Evolutionary conservation across 345 rosid genomes (phyloP).

Genomic region (Cardamine chenopodiifolia): DNA sequence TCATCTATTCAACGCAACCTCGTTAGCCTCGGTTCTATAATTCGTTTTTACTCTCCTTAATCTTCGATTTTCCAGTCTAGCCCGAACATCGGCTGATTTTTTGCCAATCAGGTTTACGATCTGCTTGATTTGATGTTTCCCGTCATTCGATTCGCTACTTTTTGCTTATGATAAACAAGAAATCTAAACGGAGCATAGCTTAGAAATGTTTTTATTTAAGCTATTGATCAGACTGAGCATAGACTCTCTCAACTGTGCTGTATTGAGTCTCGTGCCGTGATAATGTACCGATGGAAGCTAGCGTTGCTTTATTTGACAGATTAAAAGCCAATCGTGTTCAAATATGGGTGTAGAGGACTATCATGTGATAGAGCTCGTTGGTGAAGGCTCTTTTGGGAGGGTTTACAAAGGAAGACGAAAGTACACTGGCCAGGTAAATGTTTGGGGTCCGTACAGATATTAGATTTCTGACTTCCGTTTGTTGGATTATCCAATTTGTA

Average conservation of each 20-base stretch:
- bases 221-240: neutral
- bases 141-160: neutral
- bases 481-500: neutral
- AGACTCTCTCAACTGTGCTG: neutral
- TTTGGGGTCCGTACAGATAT: no score
- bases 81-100: neutral
- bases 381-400: conserved; percentile 97
- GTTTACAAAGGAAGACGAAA: conserved; percentile 92
- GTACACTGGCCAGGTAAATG: conserved; percentile 78
- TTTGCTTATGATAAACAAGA: neutral
- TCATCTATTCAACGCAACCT: neutral
- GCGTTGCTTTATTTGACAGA: conserved; percentile 19
- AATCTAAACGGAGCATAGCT: conserved; percentile 1
- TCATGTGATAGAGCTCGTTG: conserved; percentile 93
- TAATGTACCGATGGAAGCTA: neutral
- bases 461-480: no score
- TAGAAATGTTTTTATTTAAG: neutral
- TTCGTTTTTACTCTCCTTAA: conserved; percentile 2
- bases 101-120: conserved; percentile 11
- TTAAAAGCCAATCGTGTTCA: conserved; percentile 6
- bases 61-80: conserved; percentile 15
- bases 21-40: conserved; percentile 15
- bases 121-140: conserved; percentile 9
- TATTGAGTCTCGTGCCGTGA: neutral
- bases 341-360: conserved; percentile 83